Conservation (phyloP, 2,329 filamentous ascomycete species). For the Penicillium thymicola region DNA sequence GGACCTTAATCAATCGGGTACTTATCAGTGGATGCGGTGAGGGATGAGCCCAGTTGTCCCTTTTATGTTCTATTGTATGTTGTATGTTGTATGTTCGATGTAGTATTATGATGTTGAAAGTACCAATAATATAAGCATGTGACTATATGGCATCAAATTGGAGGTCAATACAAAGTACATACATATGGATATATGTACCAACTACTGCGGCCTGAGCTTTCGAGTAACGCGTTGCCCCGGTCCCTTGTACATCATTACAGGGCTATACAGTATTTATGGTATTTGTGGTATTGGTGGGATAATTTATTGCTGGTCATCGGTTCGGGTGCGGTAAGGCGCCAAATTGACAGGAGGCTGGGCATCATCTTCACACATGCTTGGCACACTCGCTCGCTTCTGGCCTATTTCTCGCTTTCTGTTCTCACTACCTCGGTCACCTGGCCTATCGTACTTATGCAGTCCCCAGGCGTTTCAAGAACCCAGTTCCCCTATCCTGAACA, state of each 20-base stretch:
- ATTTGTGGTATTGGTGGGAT: background rate
- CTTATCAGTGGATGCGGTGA: slow-evolving; percentile 4
- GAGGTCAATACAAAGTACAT: background rate
- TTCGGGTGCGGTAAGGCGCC: slow-evolving; percentile 4
- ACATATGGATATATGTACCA: background rate
- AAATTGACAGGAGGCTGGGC: slow-evolving; percentile 11
- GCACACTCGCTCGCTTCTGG: slow-evolving; percentile 1
- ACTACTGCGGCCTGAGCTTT: background rate
- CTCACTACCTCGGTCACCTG: background rate
- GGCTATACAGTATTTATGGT: slow-evolving; percentile 2
- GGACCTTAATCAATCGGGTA: slow-evolving; percentile 3
- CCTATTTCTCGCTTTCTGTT: background rate
- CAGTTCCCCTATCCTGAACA: slow-evolving; percentile 4
- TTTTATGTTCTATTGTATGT: background rate
- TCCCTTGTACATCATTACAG: slow-evolving; percentile 1
- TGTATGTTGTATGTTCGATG: background rate
- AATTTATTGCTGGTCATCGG: background rate
- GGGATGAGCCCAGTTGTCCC: background rate
- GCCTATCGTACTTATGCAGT: slow-evolving; percentile 1
- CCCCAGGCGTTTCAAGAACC: background rate
- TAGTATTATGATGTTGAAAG: background rate
- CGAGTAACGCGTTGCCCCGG: background rate
- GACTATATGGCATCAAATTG: background rate
- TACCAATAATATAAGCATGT: background rate
- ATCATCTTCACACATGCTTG: slow-evolving; percentile 13